Conservation (phyloP, 371 early-diverging fungal species). For the Mucor piriformis region DNA sequence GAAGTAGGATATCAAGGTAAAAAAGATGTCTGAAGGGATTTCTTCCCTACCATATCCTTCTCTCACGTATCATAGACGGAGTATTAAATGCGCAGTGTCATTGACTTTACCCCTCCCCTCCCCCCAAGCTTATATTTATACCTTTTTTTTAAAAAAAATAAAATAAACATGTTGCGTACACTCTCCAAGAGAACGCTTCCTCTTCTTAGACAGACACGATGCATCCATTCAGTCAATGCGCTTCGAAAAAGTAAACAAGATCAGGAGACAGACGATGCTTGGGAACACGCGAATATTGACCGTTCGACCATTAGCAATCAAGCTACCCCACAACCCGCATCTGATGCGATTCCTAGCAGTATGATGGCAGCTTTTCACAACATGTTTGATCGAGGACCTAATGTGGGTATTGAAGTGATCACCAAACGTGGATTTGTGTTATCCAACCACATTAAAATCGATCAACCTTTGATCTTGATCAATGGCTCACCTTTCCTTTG, state of each 20-base stretch:
- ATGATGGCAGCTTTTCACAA: conserved; percentile 47
- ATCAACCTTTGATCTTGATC: conserved; percentile 47
- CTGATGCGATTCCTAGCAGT: conserved; percentile 31
- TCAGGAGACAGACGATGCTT: conserved; percentile 12
- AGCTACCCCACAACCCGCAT: conserved; percentile 21
- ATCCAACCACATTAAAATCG: conserved; percentile 46
- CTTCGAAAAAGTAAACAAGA: neutral
- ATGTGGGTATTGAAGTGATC: conserved; percentile 49
- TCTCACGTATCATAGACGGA: too few relatives aligned
- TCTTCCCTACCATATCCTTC: too few relatives aligned
- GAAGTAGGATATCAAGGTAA: conserved; percentile 14
- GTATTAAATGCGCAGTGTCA: too few relatives aligned
- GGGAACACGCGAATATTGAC: conserved; percentile 21
- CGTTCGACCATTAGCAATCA: conserved; percentile 27
- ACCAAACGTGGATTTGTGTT: conserved; percentile 54
- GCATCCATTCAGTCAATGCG: neutral
- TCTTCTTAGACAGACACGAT: neutral
- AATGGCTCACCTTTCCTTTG: conserved; percentile 57
- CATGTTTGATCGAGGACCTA: conserved; percentile 59
- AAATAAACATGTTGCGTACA: conserved; percentile 3
- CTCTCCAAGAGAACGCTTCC: neutral
- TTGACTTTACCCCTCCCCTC: too few relatives aligned
- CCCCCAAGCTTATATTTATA: too few relatives aligned
- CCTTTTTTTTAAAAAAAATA: too few relatives aligned
- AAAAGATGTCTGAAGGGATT: conserved; percentile 2